phyloP scores from a whole-genome alignment of 495 filamentous ascomycete species.

The Hypoxylon subgilvum region DNA sequence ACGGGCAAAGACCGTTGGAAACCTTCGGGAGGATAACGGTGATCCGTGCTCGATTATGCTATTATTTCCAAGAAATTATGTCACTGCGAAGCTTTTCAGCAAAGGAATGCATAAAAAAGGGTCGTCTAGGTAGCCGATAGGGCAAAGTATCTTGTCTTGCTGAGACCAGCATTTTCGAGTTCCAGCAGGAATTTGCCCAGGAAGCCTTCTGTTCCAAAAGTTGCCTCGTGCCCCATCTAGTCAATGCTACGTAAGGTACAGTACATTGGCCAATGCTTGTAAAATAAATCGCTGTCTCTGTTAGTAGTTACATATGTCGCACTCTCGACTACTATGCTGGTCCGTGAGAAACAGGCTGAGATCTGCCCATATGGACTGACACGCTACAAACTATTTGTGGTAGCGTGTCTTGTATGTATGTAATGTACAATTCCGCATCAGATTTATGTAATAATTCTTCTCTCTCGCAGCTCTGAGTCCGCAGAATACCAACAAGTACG shows the following conservation, averaged over 20 bases:
- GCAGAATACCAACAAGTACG: constrained; percentile 17
- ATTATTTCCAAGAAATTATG: neutral
- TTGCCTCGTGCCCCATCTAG: constrained; percentile 34
- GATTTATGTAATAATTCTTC: constrained; percentile 2
- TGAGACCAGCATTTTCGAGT: constrained; percentile 23
- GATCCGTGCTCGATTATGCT: constrained; percentile 22
- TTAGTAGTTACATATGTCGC: no score
- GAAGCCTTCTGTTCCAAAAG: constrained; percentile 37
- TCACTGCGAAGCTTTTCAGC: constrained; percentile 12
- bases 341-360: constrained; percentile 22
- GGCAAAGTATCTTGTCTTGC: constrained; percentile 10
- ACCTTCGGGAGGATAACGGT: constrained; percentile 11
- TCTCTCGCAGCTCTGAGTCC: constrained; percentile 22
- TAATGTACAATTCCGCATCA: no score
- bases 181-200: constrained; percentile 29
- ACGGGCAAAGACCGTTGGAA: constrained; percentile 19
- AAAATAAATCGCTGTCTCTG: constrained; percentile 37
- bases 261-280: constrained; percentile 30
- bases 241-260: constrained; percentile 39
- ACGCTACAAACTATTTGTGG: constrained; percentile 3
- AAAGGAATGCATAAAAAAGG: constrained; percentile 25
- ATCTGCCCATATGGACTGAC: constrained; percentile 38
- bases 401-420: constrained; percentile 6
- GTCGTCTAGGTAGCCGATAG: constrained; percentile 15
- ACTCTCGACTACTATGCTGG: constrained; percentile 29